Evolutionary conservation across 2,329 filamentous ascomycete species (phyloP), one percentile per base, ranked within the genome.

Genomic region (Epichloe elymi): DNA sequence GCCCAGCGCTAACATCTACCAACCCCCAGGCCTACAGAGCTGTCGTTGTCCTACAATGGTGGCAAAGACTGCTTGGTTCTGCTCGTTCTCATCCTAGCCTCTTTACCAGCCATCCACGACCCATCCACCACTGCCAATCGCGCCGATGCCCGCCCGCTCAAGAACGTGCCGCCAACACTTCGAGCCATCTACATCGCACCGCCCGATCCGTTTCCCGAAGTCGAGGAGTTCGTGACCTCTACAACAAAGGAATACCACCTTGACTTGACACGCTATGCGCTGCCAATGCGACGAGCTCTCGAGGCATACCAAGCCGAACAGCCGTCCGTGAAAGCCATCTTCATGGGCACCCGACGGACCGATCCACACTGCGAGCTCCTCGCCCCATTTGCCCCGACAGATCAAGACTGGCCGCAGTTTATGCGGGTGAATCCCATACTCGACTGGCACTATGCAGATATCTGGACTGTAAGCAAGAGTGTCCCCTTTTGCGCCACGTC

Each of bases 31-130:
- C 78, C 85, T 55, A 76, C 84, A 53, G 78, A 94, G 63, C 76
- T 97, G 54, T 88, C 90, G 5, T 75, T 97, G 56, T 95, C 91
- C 51, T 98, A 96, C 70, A 98, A 98, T 61, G 93, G 93, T 63
- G 93, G 93, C 54, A 98, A 98, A 68, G 93, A 97, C 74, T 97
- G 91, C 62, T 84, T 97, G 17, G 90, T 97, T 49, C 81, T 97
- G 17, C 76, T 97, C 6, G 78, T 96, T 61, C 74, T 97, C 57
- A 88, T 95, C 63, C 82, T 97, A 58, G 83, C 85, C 55, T 75
- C 72, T 58, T 71, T 78, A 50, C 70, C 76, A 19, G 62, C 65
- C 41, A 50, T 60, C 14, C 37, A 56, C 44, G 46, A 60, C 42
- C n/a, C 59, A n/a, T 38, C 63, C n/a, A 39, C 62, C 38, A 56